Evolutionary conservation across 768 basidiomycete genomes (phyloP).

Genomic region (Cyclocybe cylindracea): DNA sequence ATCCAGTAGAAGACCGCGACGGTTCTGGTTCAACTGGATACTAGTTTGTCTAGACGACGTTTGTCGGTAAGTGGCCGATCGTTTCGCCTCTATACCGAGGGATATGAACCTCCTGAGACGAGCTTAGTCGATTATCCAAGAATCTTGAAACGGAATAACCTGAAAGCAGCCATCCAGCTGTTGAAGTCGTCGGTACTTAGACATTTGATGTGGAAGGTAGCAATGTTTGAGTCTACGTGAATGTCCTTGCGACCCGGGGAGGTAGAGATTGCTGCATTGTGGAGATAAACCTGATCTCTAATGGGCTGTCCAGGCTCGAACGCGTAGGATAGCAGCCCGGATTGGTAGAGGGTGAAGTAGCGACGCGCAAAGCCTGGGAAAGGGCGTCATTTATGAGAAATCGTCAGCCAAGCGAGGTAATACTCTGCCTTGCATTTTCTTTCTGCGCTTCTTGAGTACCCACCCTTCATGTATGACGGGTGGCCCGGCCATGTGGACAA

Average conservation of each 20-base stretch:
- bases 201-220: conserved; percentile 84
- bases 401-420: neutral
- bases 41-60: conserved; percentile 42
- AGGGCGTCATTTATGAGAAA: neutral
- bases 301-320: conserved; percentile 70
- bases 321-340: conserved; percentile 74
- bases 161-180: conserved; percentile 73
- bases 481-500: conserved; percentile 14
- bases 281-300: conserved; percentile 68
- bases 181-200: conserved; percentile 70
- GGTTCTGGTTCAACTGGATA: conserved; percentile 40
- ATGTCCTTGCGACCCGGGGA: conserved; percentile 75
- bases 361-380: conserved; percentile 78
- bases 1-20: conserved; percentile 54
- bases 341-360: conserved; percentile 70
- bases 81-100: conserved; percentile 44
- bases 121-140: conserved; percentile 10
- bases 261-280: conserved; percentile 78
- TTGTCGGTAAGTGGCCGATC: conserved; percentile 41
- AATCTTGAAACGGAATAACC: conserved; percentile 40
- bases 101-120: conserved; percentile 61
- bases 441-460: conserved; percentile 84
- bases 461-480: conserved; percentile 62
- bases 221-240: conserved; percentile 73
- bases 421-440: conserved; percentile 79